phyloP scores from a whole-genome alignment of 1,284 basidiomycete genomes.

The Irpex sp. region DNA sequence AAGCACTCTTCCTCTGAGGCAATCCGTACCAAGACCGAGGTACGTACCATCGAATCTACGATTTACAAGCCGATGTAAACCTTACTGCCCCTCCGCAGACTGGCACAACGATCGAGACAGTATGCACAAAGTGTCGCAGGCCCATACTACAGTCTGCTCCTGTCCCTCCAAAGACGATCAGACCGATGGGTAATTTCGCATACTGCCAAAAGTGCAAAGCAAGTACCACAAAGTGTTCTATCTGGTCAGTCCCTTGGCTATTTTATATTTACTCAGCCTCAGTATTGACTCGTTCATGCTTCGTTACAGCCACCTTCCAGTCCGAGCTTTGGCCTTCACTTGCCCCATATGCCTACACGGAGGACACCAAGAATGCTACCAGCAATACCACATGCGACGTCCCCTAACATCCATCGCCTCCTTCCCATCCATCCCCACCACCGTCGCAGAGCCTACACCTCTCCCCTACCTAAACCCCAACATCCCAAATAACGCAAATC shows the following conservation, averaged over 20 bases:
- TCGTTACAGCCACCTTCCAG: slow-evolving; percentile 62
- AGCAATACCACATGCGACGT: slow-evolving; percentile 53
- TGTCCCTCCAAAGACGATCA: slow-evolving; percentile 24
- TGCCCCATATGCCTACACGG: slow-evolving; percentile 74
- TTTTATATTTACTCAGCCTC: background rate
- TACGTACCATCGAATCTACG: slow-evolving; percentile 25
- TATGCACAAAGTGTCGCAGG: slow-evolving; percentile 65
- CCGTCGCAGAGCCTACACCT: slow-evolving; percentile 2
- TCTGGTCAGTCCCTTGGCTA: slow-evolving; percentile 49
- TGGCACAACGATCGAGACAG: slow-evolving; percentile 64
- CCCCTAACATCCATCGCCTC: slow-evolving; percentile 44
- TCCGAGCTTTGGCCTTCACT: slow-evolving; percentile 61
- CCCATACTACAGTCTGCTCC: slow-evolving; percentile 42
- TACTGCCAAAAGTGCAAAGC: slow-evolving; percentile 54
- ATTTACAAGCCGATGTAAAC: background rate
- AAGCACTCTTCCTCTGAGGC: slow-evolving; percentile 53
- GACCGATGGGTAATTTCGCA: slow-evolving; percentile 29
- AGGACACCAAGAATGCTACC: slow-evolving; percentile 72
- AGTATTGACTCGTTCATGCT: slow-evolving; percentile 5
- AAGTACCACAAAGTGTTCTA: slow-evolving; percentile 52
- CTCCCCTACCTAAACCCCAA: background rate
- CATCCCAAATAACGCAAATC: background rate
- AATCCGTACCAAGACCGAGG: slow-evolving; percentile 45
- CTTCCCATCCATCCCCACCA: slow-evolving; percentile 2
- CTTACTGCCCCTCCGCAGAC: slow-evolving; percentile 34